These are phyloP conservation scores for Cyclotella atomus DNA, from an alignment of 108 stramenopile species.

Conservation along the genomic window DNA sequence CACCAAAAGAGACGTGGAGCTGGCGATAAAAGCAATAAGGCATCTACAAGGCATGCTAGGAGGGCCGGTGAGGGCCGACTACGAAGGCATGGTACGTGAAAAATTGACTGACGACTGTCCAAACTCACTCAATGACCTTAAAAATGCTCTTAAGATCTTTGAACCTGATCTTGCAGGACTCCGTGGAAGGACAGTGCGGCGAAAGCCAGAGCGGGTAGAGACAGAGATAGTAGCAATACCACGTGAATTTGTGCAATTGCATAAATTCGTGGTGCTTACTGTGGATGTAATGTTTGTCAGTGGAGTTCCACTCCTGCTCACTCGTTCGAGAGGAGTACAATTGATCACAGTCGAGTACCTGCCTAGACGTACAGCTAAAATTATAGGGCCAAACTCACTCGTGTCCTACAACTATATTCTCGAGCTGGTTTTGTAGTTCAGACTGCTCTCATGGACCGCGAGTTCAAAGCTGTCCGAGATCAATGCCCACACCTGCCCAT, in stretches of 20 bases:
- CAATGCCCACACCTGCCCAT: not conserved
- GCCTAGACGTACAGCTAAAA: constrained; percentile 9
- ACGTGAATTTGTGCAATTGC: not conserved
- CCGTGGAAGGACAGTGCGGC: not conserved
- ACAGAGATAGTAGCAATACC: constrained; percentile 5
- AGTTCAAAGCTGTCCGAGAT: constrained; percentile 13
- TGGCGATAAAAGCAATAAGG: too few relatives aligned
- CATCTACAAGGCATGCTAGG: too few relatives aligned
- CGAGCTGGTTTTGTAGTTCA: constrained; percentile 9
- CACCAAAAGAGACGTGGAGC: too few relatives aligned
- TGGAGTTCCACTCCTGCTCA: constrained; percentile 18
- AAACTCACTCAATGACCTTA: too few relatives aligned
- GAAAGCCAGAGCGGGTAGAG: not conserved
- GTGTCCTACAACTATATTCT: constrained; percentile 12
- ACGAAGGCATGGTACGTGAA: too few relatives aligned
- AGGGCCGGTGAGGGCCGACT: too few relatives aligned
- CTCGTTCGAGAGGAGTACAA: constrained; percentile 5
- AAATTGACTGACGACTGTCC: too few relatives aligned
- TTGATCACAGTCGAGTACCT: constrained; percentile 18
- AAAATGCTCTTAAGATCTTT: too few relatives aligned
- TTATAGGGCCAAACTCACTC: not conserved
- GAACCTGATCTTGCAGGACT: too few relatives aligned
- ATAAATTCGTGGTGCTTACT: not conserved
- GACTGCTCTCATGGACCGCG: constrained; percentile 3
- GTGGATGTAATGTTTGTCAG: constrained; percentile 32